Conservation (phyloP, 169 alveolate genomes). For the Eimeria maxima region DNA sequence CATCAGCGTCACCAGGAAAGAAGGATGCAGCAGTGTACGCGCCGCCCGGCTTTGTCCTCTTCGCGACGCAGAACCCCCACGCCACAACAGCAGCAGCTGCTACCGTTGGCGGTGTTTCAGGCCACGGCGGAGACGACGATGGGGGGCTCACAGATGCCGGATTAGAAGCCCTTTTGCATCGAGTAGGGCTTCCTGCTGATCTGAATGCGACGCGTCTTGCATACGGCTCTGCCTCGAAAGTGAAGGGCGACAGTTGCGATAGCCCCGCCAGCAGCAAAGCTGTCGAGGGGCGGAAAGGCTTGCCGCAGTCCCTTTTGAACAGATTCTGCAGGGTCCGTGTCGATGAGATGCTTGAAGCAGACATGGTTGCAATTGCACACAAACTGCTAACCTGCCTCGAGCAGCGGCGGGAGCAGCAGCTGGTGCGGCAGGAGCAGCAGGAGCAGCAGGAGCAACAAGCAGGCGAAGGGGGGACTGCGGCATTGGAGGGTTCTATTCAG, state of each 20-base stretch:
- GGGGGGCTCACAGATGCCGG: not conserved
- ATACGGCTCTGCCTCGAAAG: not conserved
- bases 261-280: conserved; percentile 88
- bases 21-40: conserved; percentile 94
- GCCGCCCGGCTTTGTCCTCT: conserved; percentile 97
- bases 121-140: not conserved
- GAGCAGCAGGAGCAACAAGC: not conserved
- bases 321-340: conserved; percentile 98
- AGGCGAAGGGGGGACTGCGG: not conserved
- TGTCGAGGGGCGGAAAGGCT: conserved; percentile 97
- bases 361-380: conserved; percentile 75
- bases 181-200: conserved; percentile 12
- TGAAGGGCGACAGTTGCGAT: not conserved
- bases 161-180: not conserved
- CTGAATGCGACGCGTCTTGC: not conserved
- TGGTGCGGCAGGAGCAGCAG: conserved; percentile 8
- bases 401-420: conserved; percentile 18
- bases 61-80: conserved; percentile 99
- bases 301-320: conserved; percentile 99
- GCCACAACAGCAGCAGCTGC: conserved; percentile 55
- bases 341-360: conserved; percentile 66
- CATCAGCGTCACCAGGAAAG: conserved; percentile 58
- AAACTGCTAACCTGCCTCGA: conserved; percentile 45
- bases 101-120: not conserved
- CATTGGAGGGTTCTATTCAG: not conserved